phyloP scores from a whole-genome alignment of 2,329 filamentous ascomycete genomes.

The Colletotrichum higginsianum region DNA sequence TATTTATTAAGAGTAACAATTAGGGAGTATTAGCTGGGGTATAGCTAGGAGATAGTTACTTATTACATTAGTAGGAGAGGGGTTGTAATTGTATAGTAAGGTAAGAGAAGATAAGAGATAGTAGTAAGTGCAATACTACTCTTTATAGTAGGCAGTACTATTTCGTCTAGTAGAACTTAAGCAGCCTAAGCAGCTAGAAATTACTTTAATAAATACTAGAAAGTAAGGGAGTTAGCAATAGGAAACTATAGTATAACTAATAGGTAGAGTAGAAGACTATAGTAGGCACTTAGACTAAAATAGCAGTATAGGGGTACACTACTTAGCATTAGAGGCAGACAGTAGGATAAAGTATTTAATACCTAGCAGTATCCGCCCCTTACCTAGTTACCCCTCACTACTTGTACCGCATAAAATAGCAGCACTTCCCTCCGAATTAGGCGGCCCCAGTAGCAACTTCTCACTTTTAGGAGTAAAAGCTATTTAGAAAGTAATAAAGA shows the following conservation, averaged over 20 bases:
- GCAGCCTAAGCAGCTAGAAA: constrained; percentile 8
- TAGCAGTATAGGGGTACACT: background rate
- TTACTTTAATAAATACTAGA: background rate
- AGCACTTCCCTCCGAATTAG: constrained; percentile 31
- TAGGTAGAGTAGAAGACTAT: too few species aligned
- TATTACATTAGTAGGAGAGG: background rate
- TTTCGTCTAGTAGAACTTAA: background rate
- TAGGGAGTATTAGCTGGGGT: background rate
- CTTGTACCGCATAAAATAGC: constrained; percentile 34
- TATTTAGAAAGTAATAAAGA: too few species aligned
- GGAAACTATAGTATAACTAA: background rate
- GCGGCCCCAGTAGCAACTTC: constrained; percentile 31
- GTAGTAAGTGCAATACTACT: background rate
- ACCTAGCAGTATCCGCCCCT: constrained; percentile 17
- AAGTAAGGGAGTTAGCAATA: constrained; percentile 5
- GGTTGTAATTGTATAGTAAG: background rate
- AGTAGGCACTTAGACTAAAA: constrained; percentile 2
- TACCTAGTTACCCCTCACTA: constrained; percentile 11
- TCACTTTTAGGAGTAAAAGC: constrained; percentile 30
- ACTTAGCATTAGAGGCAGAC: background rate
- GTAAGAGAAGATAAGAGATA: background rate
- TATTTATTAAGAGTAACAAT: constrained; percentile 13
- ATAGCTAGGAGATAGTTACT: background rate
- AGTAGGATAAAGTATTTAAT: constrained; percentile 32
- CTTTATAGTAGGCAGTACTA: constrained; percentile 19